Conservation (phyloP, 116 monocot genomes). For the Posidonia oceanica region DNA sequence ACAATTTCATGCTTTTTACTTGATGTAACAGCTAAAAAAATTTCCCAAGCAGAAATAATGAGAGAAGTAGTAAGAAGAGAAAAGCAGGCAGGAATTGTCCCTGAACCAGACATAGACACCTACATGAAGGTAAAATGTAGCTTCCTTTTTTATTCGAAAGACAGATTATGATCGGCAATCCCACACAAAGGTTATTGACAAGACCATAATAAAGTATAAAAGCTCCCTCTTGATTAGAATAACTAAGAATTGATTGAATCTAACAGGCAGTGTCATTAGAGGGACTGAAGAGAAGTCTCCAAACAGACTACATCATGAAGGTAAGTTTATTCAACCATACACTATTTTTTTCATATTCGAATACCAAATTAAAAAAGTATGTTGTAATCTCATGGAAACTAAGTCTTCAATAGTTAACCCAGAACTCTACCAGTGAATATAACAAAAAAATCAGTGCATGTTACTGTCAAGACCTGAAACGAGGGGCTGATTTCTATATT, state of each 20-base stretch:
- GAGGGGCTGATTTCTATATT: no score
- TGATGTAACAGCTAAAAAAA: background rate
- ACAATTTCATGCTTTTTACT: background rate
- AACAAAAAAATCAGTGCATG: no score
- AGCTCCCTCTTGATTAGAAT: background rate
- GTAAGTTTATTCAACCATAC: slow-evolving; percentile 11
- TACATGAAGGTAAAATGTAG: slow-evolving; percentile 86
- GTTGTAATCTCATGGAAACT: no score
- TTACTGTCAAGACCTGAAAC: no score
- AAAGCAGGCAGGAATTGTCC: slow-evolving; percentile 55
- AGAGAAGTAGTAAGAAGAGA: slow-evolving; percentile 67
- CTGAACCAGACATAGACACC: slow-evolving; percentile 63
- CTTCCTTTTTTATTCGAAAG: no score
- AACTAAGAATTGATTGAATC: background rate
- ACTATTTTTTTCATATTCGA: no score
- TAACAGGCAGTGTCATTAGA: slow-evolving; percentile 58
- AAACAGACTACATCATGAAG: slow-evolving; percentile 84
- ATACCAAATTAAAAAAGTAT: no score
- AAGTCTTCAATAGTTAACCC: no score
- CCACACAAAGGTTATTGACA: no score
- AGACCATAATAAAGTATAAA: background rate
- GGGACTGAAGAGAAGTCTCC: slow-evolving; percentile 62
- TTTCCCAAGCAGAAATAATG: slow-evolving; percentile 45
- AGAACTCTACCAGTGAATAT: no score
- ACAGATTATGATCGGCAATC: background rate